These are phyloP conservation scores for Trichoderma sp. DNA, from an alignment of 2,329 filamentous ascomycete genomes.

Conservation along the genomic window DNA sequence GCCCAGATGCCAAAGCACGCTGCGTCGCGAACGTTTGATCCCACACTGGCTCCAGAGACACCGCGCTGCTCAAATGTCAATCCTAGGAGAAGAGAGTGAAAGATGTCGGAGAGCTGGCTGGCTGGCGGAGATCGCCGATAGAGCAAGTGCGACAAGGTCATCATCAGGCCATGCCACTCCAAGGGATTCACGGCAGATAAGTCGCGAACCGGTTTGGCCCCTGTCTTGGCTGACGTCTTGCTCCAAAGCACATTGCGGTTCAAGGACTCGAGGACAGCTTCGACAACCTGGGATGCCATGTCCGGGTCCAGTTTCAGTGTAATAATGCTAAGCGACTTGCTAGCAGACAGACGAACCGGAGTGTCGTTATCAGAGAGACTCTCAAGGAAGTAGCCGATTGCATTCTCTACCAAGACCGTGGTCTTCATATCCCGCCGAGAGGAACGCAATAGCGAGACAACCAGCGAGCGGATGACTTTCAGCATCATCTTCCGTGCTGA, in stretches of 20 bases:
- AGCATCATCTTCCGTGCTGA: constrained; percentile 79
- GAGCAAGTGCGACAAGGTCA: constrained; percentile 83
- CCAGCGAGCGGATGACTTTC: constrained; percentile 78
- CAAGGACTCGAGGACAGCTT: constrained; percentile 76
- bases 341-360: constrained; percentile 84
- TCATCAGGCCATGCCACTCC: constrained; percentile 88
- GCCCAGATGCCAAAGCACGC: constrained; percentile 97
- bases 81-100: constrained; percentile 75
- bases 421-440: constrained; percentile 43
- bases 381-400: constrained; percentile 79
- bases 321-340: constrained; percentile 88
- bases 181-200: constrained; percentile 76
- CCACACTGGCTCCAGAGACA: constrained; percentile 79
- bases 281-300: constrained; percentile 84
- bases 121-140: constrained; percentile 81
- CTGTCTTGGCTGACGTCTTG: constrained; percentile 39
- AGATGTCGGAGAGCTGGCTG: constrained; percentile 68
- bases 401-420: constrained; percentile 69
- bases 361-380: constrained; percentile 84
- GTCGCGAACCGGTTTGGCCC: constrained; percentile 51
- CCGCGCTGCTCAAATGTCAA: constrained; percentile 87
- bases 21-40: constrained; percentile 89
- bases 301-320: constrained; percentile 75
- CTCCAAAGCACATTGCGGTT: constrained; percentile 59
- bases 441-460: constrained; percentile 64